Base-by-base conservation (phyloP, 306 rosid genomes). In the Vigna mungo region DNA sequence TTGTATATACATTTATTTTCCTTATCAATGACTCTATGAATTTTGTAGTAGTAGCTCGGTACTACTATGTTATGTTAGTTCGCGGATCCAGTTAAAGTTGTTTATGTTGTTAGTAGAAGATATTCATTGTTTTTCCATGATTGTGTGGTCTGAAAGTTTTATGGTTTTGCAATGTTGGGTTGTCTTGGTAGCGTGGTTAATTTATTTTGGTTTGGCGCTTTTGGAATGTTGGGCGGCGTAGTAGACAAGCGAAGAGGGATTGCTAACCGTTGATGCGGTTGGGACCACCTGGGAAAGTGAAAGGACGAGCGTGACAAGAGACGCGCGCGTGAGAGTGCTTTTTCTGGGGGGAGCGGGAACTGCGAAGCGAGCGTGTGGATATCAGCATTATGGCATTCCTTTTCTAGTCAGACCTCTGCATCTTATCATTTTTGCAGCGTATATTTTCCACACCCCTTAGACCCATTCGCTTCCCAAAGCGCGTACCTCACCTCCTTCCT, bases 281-380 rank as follows among this genome's bases (percentile, higher is more conserved):
- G 69, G 74, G 74, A 60, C 72, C 61, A 68, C 72, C 10, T 7
- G 3, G 2, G 75, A 36, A 12, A 64, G 32, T 20, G 37, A 17
- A 32, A 20, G 43, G 32, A 20, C 10, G 67, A 14, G 62, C 17
- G 46, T 51, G 63, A 0, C 4, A 0, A 0, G 0, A 0, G 32
- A 71, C 87, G 83, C 76, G 78, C 71, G 68, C 58, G 75, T 81
- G 66, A 77, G 66, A 27, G 3, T 34, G 13, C 3, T 59, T 58
- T 56, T 37, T 47, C 25, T 49, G 64, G 6, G 81, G 78, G 71
- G 79, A 71, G 84, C 64, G 88, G 61, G 80, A 81, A 71, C 30
- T 65, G 82, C 75, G 78, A 65, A 78, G 83, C 84, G 81, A 82
- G 87, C 91, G 89, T 85, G 89, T 89, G 93, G 85, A 85, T 85